phyloP scores from a whole-genome alignment of 2,329 filamentous ascomycete genomes.

The Monosporascus sp. region DNA sequence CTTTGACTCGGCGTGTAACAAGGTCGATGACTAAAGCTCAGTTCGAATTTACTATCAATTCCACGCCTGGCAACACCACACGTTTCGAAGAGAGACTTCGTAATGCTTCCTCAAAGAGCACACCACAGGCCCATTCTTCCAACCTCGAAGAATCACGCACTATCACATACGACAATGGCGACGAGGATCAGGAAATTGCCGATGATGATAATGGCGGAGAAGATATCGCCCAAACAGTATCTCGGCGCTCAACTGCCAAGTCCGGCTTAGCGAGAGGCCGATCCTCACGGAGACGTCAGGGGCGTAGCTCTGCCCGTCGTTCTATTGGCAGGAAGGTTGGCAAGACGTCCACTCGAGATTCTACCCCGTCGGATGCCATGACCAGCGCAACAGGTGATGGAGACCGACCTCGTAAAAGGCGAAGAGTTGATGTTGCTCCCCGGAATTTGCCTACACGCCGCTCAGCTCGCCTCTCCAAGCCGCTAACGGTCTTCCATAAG shows the following conservation, averaged over 20 bases:
- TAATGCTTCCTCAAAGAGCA: constrained; percentile 1
- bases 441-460: constrained; percentile 12
- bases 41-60: neutral
- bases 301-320: constrained; percentile 5
- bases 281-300: constrained; percentile 3
- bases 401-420: neutral
- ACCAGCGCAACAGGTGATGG: neutral
- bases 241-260: neutral
- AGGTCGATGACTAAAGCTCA: constrained; percentile 8
- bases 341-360: neutral
- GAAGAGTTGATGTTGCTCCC: neutral
- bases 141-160: constrained; percentile 15
- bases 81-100: constrained; percentile 9
- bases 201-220: neutral
- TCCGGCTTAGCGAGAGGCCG: neutral
- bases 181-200: neutral
- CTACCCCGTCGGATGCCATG: neutral
- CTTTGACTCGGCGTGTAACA: constrained; percentile 8
- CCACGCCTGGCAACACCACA: constrained; percentile 2
- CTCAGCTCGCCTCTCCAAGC: constrained; percentile 21
- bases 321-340: constrained; percentile 1
- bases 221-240: neutral
- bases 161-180: constrained; percentile 7
- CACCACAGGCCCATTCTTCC: constrained; percentile 3
- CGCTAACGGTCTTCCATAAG: constrained; percentile 21